Base-by-base conservation (phyloP, 768 basidiomycete species). In the Pholiota conissans region DNA sequence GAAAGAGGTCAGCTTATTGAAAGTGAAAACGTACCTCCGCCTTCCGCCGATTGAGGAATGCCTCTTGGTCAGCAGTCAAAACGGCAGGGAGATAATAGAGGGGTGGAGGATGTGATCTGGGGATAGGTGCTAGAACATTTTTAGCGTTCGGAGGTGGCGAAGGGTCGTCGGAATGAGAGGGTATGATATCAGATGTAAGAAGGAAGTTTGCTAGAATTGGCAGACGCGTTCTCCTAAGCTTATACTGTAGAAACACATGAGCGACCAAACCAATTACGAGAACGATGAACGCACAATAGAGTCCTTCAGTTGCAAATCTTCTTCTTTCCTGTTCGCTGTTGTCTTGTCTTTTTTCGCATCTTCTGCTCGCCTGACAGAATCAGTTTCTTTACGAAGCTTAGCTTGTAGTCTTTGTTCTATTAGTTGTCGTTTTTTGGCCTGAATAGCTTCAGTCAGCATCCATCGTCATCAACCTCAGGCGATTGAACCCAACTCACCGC, bases 331-430 rank as follows among this genome's bases (percentile, higher is more conserved):
- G 71, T 85, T 90, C 46, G 91, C 89, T 35, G 68, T 61, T 49
- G 83, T 84, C 73, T 90, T 90, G 74, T 91, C 89, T 71, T 90
- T 90, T 75, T 91, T 91, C 59, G 86, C 87, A 74, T 93, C 90
- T 79, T 91, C 91, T 64, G 87, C 86, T 71, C 87, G 81, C 71
- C 90, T 84, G 75, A 93, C 90, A 78, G 86, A 80, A 73, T 90
- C 90, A 79, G 87, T 90, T 72, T 93, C 91, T 80, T 86, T 89
- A 70, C 84, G 81, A 61, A 93, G 81, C 76, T 91, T 93, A 76
- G 79, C 80, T 79, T 92, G 90, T 76, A 93, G 80, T 76, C 90
- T 86, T 71, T 90, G 86, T 70, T 93, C 91, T 69, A 89, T 89
- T 68, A 89, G 67, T 63, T 90, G 89, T 62, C 91, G 79, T 74